Conservation (phyloP, 75 land plant species). For the Pinus tabuliformis region DNA sequence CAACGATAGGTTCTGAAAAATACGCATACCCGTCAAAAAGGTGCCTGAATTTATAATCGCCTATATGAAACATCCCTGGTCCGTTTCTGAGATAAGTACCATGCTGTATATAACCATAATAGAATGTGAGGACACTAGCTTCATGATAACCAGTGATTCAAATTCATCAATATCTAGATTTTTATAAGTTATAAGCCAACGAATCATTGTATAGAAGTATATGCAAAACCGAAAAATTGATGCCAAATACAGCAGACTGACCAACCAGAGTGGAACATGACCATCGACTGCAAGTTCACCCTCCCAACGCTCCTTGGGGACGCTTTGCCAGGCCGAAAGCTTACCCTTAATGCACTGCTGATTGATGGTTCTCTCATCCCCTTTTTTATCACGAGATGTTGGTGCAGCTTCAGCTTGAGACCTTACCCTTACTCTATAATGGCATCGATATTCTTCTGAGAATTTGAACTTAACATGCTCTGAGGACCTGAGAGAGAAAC, state of each 20-base stretch:
- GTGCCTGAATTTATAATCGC: slow-evolving; percentile 65
- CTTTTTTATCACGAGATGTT: background rate
- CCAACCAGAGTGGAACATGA: slow-evolving; percentile 71
- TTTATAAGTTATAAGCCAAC: too few species aligned
- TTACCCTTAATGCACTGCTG: background rate
- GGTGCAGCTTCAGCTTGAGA: background rate
- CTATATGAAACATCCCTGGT: slow-evolving; percentile 72
- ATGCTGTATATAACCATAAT: slow-evolving; percentile 30
- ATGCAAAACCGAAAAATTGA: background rate
- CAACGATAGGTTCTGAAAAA: too few species aligned
- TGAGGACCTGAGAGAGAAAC: too few species aligned
- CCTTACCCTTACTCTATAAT: background rate
- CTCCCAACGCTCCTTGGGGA: slow-evolving; percentile 65
- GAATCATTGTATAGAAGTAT: background rate
- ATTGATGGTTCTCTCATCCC: background rate
- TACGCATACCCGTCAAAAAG: slow-evolving; percentile 67
- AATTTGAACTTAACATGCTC: background rate
- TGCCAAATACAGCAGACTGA: slow-evolving; percentile 8
- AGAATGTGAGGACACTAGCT: background rate
- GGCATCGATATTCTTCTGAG: background rate
- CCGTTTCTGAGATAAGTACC: slow-evolving; percentile 82
- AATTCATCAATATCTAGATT: background rate
- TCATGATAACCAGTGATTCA: background rate
- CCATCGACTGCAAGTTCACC: slow-evolving; percentile 74
- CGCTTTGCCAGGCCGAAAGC: slow-evolving; percentile 64